These are phyloP conservation scores for Trifolium dubium DNA, from an alignment of 306 rosid species.

Conservation along the genomic window DNA sequence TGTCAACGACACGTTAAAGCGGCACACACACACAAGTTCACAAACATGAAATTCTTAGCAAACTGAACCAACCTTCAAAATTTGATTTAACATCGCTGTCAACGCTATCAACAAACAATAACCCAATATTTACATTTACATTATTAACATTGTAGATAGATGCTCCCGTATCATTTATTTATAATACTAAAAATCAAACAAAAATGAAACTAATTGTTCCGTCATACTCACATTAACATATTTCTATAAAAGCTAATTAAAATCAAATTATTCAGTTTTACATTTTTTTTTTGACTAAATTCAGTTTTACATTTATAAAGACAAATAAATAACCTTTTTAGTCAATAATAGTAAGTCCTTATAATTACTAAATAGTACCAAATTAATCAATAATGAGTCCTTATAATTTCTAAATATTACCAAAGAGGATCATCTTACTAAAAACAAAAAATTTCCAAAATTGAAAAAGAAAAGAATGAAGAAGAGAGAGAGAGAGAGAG, in stretches of 20 bases:
- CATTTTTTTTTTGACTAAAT: too few species aligned
- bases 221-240: constrained; percentile 2
- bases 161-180: background rate
- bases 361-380: too few species aligned
- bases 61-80: constrained; percentile 7
- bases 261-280: background rate
- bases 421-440: background rate
- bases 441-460: background rate
- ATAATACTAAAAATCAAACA: background rate
- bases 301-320: too few species aligned
- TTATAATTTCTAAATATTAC: background rate
- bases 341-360: too few species aligned
- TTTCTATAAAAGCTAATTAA: background rate
- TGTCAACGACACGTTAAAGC: constrained; percentile 5
- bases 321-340: too few species aligned
- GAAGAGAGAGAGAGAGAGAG: background rate
- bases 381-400: background rate
- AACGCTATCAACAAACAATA: background rate
- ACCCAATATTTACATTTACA: constrained; percentile 5
- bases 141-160: background rate
- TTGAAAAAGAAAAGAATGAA: background rate
- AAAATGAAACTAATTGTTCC: background rate
- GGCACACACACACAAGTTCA: background rate
- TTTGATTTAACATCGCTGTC: background rate
- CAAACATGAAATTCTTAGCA: background rate